A percentile compares a stretch with the other conserved stretches of the same genome.
Conservation (phyloP, 1,284 basidiomycete genomes). For the Puccinia novopanici region DNA sequence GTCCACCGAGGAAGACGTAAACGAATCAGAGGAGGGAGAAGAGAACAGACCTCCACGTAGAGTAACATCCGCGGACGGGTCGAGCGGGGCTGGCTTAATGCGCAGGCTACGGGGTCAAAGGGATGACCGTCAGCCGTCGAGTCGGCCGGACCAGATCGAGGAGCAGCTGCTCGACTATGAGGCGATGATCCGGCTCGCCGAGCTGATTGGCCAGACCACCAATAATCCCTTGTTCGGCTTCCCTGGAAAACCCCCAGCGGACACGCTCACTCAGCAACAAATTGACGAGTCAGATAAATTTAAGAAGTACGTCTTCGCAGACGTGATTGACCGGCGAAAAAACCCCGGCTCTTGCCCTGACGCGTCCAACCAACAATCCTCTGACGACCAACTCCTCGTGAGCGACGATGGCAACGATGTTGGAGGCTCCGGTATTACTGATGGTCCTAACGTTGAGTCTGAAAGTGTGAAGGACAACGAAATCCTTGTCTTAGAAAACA, state of each 20-base stretch:
- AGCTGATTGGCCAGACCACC: constrained; percentile 3
- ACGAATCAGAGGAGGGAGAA: not conserved
- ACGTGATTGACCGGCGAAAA: not conserved
- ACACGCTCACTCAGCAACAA: not conserved
- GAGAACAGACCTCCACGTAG: no score
- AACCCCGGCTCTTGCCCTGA: no score
- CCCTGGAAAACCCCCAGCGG: not conserved
- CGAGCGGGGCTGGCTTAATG: not conserved
- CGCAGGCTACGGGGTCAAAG: not conserved
- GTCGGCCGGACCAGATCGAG: not conserved
- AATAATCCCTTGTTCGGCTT: not conserved
- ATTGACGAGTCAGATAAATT: not conserved
- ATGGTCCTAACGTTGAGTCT: no score
- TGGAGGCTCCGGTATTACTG: no score
- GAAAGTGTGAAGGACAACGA: no score
- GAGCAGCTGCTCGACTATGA: constrained; percentile 5
- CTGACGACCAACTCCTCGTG: no score
- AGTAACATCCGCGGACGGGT: no score
- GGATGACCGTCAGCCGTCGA: not conserved
- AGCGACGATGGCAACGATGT: no score
- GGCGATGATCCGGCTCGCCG: constrained; percentile 18
- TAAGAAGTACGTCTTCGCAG: not conserved
- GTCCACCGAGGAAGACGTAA: not conserved
- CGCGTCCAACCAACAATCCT: no score
- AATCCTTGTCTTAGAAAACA: constrained; percentile 14